Percentiles rank a stretch among this genome's conserved stretches.
Conservation (phyloP, 73 alveolate species). For the Halteria grandinella region DNA sequence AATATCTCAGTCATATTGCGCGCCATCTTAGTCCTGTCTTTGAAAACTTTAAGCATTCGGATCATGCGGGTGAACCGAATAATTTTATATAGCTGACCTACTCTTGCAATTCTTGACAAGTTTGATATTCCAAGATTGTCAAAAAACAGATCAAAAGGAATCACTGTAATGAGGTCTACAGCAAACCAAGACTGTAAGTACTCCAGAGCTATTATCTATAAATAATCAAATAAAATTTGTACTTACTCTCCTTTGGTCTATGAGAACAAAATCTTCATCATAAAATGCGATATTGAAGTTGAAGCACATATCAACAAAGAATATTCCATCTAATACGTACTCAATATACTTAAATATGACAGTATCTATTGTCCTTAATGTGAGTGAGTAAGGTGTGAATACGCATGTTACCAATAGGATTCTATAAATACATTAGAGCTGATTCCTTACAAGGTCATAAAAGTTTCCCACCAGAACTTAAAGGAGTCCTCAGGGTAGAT, state of each 20-base stretch:
- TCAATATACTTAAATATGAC: neutral
- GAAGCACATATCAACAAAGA: slow-evolving; percentile 17
- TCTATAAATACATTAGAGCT: neutral
- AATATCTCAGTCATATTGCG: slow-evolving; percentile 52
- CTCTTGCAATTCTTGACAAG: slow-evolving; percentile 75
- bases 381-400: slow-evolving; percentile 18
- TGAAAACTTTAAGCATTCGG: slow-evolving; percentile 75
- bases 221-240: no score
- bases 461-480: slow-evolving; percentile 29
- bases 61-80: slow-evolving; percentile 68
- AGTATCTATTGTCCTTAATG: slow-evolving; percentile 10
- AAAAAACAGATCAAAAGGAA: slow-evolving; percentile 69
- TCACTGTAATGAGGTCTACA: slow-evolving; percentile 65
- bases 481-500: neutral
- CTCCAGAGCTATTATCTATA: slow-evolving; percentile 44
- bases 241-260: slow-evolving; percentile 51
- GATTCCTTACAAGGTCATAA: slow-evolving; percentile 23
- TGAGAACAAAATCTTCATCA: slow-evolving; percentile 16
- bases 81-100: slow-evolving; percentile 80
- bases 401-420: slow-evolving; percentile 25
- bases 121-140: slow-evolving; percentile 33
- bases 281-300: slow-evolving; percentile 41
- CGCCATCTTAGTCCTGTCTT: slow-evolving; percentile 72
- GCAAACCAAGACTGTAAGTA: slow-evolving; percentile 76
- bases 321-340: slow-evolving; percentile 13